phyloP scores from a whole-genome alignment of 1,284 basidiomycete species.

The Peniophora sp. region DNA sequence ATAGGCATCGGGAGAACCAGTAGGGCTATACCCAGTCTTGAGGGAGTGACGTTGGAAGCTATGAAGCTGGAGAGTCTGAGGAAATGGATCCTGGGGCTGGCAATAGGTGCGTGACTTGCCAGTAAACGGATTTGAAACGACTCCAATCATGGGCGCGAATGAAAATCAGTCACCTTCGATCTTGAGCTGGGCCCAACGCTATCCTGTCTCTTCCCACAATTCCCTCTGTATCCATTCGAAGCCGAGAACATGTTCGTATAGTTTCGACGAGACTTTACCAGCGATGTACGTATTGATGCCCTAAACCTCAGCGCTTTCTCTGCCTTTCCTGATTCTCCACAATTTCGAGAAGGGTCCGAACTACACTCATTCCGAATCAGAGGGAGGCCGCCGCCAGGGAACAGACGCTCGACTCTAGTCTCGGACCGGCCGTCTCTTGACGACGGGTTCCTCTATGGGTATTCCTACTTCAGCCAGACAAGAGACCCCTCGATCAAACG shows the following conservation, averaged over 20 bases:
- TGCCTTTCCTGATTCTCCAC: conserved; percentile 85
- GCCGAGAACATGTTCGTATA: conserved; percentile 78
- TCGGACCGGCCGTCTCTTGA: conserved; percentile 29
- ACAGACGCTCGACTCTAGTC: conserved; percentile 16
- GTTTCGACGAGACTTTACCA: neutral
- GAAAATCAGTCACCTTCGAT: conserved; percentile 79
- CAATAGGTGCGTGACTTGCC: conserved; percentile 46
- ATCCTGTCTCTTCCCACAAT: conserved; percentile 60
- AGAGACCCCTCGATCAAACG: conserved; percentile 65
- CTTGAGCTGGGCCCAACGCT: conserved; percentile 82
- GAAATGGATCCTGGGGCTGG: conserved; percentile 75
- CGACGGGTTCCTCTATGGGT: conserved; percentile 79
- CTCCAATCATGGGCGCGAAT: too few relatives aligned
- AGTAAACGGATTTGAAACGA: neutral
- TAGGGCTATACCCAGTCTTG: conserved; percentile 13
- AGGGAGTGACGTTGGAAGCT: conserved; percentile 32
- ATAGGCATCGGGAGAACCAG: conserved; percentile 10
- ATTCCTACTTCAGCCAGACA: conserved; percentile 74
- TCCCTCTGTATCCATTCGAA: conserved; percentile 56
- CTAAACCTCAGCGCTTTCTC: conserved; percentile 74
- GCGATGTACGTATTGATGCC: conserved; percentile 7
- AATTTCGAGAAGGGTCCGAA: conserved; percentile 70
- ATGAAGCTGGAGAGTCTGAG: conserved; percentile 45
- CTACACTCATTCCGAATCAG: conserved; percentile 70
- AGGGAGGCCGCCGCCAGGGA: conserved; percentile 22